Evolutionary conservation across 225 moss, liverwort and hornwort genomes (phyloP), one percentile per base, ranked within the genome.

Genomic region (Anthoceros angustus): DNA sequence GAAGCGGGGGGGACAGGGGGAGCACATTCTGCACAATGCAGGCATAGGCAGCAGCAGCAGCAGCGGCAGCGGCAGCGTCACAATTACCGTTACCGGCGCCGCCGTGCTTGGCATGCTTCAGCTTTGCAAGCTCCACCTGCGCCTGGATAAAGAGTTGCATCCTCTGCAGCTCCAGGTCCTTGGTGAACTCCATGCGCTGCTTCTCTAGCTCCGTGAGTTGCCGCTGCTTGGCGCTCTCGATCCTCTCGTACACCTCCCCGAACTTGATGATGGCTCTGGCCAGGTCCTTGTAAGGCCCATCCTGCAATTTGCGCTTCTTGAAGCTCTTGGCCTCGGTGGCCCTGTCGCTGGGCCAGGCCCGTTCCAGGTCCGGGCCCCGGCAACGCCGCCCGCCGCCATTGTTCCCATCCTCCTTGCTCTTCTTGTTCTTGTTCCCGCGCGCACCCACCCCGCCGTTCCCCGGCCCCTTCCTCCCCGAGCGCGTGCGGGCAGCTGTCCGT

Each of bases 101-200:
- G 48, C 77, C 73, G 41, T 77, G 77, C 63, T 77, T 77, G 24
- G 67, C 74, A 15, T 77, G 83, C 63, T 83, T 79, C 83, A 83
- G 73, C 68, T 80, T 83, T 41, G 79, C 83, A 21, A 83, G 79
- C 65, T 83, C 83, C 42, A 83, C 70, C 71, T 83, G 83, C 42
- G 79, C 79, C 70, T 83, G 83, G 79, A 83, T 77, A 24, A 83
- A 83, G 0, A 83, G 75, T 39, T 83, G 79, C 83, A 83, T 83
- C 62, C 80, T 76, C 72, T 79, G 79, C 42, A 83, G 67, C 79
- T 83, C 83, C 25, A 83, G 70, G 42, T 83, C 83, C 62, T 77
- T 79, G 12, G 79, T 83, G 63, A 83, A 83, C 64, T 83, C 79
- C 83, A 83, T 83, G 25, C 83, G 79, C 63, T 77, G 72, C 18